phyloP scores from a whole-genome alignment of 2,329 filamentous ascomycete species.

The Botrytis sinoallii region DNA sequence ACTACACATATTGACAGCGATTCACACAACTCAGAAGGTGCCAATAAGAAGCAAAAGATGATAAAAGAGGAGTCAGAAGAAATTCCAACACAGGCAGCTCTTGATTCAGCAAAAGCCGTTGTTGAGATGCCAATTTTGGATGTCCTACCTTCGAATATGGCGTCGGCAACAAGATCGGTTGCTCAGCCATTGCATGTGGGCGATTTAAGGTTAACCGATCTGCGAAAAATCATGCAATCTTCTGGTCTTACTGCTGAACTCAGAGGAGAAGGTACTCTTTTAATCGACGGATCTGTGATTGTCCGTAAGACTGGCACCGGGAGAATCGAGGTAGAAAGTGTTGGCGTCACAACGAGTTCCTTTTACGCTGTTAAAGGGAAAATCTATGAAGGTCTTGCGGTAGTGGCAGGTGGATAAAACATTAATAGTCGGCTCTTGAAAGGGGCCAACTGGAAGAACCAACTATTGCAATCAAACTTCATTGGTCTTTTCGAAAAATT shows the following conservation, averaged over 20 bases:
- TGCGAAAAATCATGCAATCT: slow-evolving; percentile 78
- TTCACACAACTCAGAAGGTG: slow-evolving; percentile 39
- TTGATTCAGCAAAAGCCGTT: slow-evolving; percentile 22
- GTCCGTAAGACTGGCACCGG: slow-evolving; percentile 87
- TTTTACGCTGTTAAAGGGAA: slow-evolving; percentile 86
- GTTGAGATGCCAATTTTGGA: slow-evolving; percentile 40
- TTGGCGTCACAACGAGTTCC: slow-evolving; percentile 60
- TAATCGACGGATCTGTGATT: slow-evolving; percentile 84
- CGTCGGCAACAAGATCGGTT: slow-evolving; percentile 70
- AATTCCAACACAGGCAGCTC: slow-evolving; percentile 24
- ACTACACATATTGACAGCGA: slow-evolving; percentile 45
- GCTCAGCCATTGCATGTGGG: slow-evolving; percentile 92
- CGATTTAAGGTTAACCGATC: slow-evolving; percentile 82
- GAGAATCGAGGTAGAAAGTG: slow-evolving; percentile 81
- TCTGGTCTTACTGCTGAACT: slow-evolving; percentile 88
- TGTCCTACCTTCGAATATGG: slow-evolving; percentile 55
- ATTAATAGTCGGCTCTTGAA: neutral
- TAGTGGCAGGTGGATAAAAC: slow-evolving; percentile 51
- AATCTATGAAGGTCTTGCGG: slow-evolving; percentile 91
- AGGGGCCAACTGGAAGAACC: too few species aligned
- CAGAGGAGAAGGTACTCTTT: slow-evolving; percentile 83
- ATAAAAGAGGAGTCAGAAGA: slow-evolving; percentile 46
- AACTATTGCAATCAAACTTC: slow-evolving; percentile 2
- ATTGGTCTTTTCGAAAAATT: neutral
- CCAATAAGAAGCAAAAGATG: slow-evolving; percentile 44